These are phyloP conservation scores for Clitocybe nebularis DNA, from an alignment of 1,284 basidiomycete species.

Conservation along the genomic window DNA sequence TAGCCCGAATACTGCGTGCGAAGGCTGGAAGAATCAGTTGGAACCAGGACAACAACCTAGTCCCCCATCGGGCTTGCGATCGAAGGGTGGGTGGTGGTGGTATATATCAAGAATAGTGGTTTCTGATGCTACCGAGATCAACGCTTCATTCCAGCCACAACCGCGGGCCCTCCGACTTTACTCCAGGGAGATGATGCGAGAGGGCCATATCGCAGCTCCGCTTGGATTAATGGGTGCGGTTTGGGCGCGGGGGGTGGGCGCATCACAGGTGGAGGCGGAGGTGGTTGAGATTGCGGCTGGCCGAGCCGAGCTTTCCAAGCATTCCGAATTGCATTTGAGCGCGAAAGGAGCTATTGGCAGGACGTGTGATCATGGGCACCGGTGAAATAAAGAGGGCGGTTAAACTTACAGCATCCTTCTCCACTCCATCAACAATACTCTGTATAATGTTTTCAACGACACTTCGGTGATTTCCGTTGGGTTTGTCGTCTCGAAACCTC, in stretches of 20 bases:
- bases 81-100: background rate
- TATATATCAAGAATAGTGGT: background rate
- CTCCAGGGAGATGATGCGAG: slow-evolving; percentile 62
- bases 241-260: slow-evolving; percentile 11
- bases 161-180: slow-evolving; percentile 62
- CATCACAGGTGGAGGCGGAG: slow-evolving; percentile 13
- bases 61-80: slow-evolving; percentile 4
- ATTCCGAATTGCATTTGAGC: slow-evolving; percentile 54
- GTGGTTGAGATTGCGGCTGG: slow-evolving; percentile 24
- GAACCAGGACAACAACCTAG: slow-evolving; percentile 3
- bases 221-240: slow-evolving; percentile 21
- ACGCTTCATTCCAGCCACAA: slow-evolving; percentile 62
- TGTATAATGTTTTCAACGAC: slow-evolving; percentile 84
- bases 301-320: slow-evolving; percentile 66
- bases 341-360: slow-evolving; percentile 56
- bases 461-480: slow-evolving; percentile 78
- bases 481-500: slow-evolving; percentile 91
- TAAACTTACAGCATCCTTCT: slow-evolving; percentile 71
- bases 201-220: slow-evolving; percentile 58
- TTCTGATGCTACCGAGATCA: slow-evolving; percentile 27
- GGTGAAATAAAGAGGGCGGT: no score
- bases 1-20: background rate
- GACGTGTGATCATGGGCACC: no score
- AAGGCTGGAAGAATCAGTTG: background rate
- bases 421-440: slow-evolving; percentile 89